Base-by-base conservation (phyloP, 2,329 filamentous ascomycete genomes). In the Ophiostoma pallidulum region DNA sequence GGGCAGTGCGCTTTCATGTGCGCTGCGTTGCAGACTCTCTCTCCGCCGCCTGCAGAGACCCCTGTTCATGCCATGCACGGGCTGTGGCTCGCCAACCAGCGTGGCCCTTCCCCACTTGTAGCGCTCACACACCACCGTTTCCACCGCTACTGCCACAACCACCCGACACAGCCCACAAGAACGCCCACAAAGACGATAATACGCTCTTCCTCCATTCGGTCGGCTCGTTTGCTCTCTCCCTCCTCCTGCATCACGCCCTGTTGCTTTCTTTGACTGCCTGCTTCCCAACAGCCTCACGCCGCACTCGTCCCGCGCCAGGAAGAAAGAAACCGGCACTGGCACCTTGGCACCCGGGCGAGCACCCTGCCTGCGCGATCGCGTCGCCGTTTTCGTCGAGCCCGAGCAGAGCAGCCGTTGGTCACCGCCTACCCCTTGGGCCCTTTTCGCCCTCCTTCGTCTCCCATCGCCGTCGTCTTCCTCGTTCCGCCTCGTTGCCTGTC, bases 251-350 rank as follows among this genome's bases (percentile, higher is more conserved):
- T 46, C 29, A 41, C 45, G 20, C 19, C 38, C 31, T 19, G 6
- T 4, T 13, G 32, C 22, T 13, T 32, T 26, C 39, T 41, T 42
- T 47, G 45, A 37, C 38, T 47, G 18, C 22, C 7, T 26, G 39
- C 13, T 37, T 32, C 26, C 45, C 39, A 42, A 42, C 45, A 41
- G 36, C 36, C 47, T 49, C 40, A 32, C 29, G 36, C 36, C 47
- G 45, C 40, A 32, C 29, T 9, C 32, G 33, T 39, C 31, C 22
- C 19, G 13, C 14, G 22, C 12, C 38, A 28, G 24, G 24, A 47
- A 40, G 31, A 47, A 33, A 42, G 16, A 28, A 35, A 35, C 8
- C 6, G n/a, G n/a, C 14, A n/a, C n/a, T n/a, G n/a, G n/a, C n/a
- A n/a, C n/a, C n/a, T n/a, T n/a, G n/a, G n/a, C n/a, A n/a, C 24